Evolutionary conservation across 768 basidiomycete species (phyloP).

Genomic region (Suillus plorans): DNA sequence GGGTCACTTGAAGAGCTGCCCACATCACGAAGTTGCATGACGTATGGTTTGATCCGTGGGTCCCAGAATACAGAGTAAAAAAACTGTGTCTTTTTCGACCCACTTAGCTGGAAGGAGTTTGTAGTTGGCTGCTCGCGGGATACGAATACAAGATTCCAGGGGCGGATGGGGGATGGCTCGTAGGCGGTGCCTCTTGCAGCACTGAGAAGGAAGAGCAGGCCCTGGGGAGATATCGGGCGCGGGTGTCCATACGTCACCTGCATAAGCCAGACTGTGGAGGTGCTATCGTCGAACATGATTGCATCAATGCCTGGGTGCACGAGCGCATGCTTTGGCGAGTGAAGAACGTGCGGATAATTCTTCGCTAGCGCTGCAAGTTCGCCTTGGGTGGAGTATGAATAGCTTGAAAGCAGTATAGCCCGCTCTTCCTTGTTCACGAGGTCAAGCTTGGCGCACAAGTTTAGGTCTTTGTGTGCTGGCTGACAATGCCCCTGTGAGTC

Average conservation of each 20-base stretch:
- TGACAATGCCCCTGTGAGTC: neutral
- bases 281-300: neutral
- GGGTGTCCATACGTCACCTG: neutral
- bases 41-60: neutral
- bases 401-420: neutral
- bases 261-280: conserved; percentile 1
- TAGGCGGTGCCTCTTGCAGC: neutral
- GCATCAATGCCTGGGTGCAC: neutral
- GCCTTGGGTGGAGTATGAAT: neutral
- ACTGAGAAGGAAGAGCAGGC: neutral
- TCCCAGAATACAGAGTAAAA: neutral
- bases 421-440: neutral
- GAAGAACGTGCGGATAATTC: neutral
- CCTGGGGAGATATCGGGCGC: neutral
- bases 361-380: neutral
- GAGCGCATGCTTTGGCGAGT: neutral
- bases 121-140: neutral
- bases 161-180: neutral
- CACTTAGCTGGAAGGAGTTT: neutral
- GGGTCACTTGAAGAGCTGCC: neutral
- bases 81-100: neutral
- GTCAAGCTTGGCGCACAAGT: neutral
- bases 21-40: neutral
- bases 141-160: neutral
- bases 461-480: neutral